Percentiles rank a stretch among this genome's conserved stretches.
phyloP scores from a whole-genome alignment of 2,329 filamentous ascomycete species.

The Hawksworthiomyces lignivorus region DNA sequence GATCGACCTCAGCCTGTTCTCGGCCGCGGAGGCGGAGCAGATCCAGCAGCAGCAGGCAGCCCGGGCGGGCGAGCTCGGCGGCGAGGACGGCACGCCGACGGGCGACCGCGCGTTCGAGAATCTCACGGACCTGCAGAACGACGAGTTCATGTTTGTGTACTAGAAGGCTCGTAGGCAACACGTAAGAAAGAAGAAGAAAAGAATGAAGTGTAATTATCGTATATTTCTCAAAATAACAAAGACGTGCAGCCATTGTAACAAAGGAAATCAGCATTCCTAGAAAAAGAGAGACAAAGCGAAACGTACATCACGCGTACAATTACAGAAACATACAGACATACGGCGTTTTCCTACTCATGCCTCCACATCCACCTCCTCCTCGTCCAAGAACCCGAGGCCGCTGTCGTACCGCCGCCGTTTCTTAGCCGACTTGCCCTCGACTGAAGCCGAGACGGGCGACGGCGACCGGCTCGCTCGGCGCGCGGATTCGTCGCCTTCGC shows the following conservation, averaged over 20 bases:
- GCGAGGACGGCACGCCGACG: conserved; percentile 2
- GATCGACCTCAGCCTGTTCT: conserved; percentile 11
- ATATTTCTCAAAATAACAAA: too few relatives aligned
- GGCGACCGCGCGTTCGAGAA: conserved; percentile 15
- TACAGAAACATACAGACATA: too few relatives aligned
- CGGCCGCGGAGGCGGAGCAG: conserved; percentile 9
- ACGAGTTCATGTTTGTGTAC: conserved; percentile 17
- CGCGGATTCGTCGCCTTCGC: not conserved
- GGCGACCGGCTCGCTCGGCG: not conserved
- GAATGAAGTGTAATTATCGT: not conserved
- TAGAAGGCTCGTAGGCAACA: not conserved
- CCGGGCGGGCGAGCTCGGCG: not conserved
- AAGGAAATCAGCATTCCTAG: too few relatives aligned
- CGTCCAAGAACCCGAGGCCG: conserved; percentile 47
- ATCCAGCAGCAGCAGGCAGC: conserved; percentile 7
- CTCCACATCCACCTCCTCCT: conserved; percentile 31
- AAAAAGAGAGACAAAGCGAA: too few relatives aligned
- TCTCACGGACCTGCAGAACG: conserved; percentile 16
- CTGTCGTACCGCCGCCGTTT: conserved; percentile 46
- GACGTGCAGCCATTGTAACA: too few relatives aligned
- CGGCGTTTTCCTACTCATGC: too few relatives aligned
- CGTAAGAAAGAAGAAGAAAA: not conserved
- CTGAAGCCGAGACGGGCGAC: not conserved
- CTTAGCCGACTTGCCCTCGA: conserved; percentile 14
- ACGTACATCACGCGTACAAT: too few relatives aligned